phyloP scores from a whole-genome alignment of 257 asterid species.

The Craterostigma plantagineum region DNA sequence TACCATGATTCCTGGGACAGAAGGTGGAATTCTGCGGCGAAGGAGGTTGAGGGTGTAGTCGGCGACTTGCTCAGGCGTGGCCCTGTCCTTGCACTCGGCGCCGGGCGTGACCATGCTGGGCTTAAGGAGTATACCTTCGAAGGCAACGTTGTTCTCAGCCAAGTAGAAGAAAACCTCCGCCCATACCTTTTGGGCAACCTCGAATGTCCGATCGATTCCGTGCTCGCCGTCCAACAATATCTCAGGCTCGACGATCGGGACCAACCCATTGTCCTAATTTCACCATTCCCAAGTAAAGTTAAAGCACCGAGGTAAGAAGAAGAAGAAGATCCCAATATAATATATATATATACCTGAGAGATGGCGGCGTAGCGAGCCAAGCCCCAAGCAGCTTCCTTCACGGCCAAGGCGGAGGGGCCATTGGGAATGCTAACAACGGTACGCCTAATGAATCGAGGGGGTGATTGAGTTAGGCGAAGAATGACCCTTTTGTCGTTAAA shows the following conservation, averaged over 20 bases:
- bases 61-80: conserved; percentile 72
- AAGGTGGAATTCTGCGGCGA: conserved; percentile 74
- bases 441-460: conserved; percentile 33
- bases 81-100: conserved; percentile 84
- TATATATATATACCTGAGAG: conserved; percentile 40
- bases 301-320: no score
- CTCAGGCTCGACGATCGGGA: conserved; percentile 80
- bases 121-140: conserved; percentile 79
- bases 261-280: no score
- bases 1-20: conserved; percentile 96
- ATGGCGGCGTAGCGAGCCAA: conserved; percentile 95
- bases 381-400: conserved; percentile 97
- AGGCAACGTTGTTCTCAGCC: conserved; percentile 62
- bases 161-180: conserved; percentile 90
- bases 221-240: conserved; percentile 91
- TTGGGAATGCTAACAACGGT: conserved; percentile 93
- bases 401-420: conserved; percentile 97
- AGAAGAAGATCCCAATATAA: no score
- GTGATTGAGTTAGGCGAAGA: no score
- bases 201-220: conserved; percentile 76
- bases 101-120: conserved; percentile 98
- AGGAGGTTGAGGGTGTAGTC: conserved; percentile 73
- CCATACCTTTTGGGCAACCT: conserved; percentile 86
- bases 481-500: no score
- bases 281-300: no score